phyloP scores from a whole-genome alignment of 2,329 filamentous ascomycete genomes.

The Pestalotiopsis fici region DNA sequence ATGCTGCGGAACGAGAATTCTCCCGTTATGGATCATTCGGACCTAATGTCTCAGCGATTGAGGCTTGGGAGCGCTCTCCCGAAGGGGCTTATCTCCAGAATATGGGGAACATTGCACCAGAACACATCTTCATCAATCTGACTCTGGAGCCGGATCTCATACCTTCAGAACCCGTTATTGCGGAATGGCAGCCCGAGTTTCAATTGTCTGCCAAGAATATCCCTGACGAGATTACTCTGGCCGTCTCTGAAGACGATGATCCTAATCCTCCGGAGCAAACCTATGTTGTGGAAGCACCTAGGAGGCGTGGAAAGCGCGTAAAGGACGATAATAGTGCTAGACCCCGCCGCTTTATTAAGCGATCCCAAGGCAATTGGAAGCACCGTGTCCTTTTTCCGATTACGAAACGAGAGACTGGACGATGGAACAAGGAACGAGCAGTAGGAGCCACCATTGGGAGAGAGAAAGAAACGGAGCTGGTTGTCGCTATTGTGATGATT shows the following conservation, averaged over 20 bases:
- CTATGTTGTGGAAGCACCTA: slow-evolving; percentile 1
- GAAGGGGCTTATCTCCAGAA: slow-evolving; percentile 33
- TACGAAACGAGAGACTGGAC: slow-evolving; percentile 26
- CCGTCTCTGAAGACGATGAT: slow-evolving; percentile 29
- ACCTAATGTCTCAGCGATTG: slow-evolving; percentile 35
- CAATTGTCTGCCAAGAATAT: slow-evolving; percentile 42
- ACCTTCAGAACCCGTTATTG: slow-evolving; percentile 23
- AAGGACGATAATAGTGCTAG: background rate
- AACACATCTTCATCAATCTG: slow-evolving; percentile 41
- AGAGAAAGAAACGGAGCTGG: slow-evolving; percentile 47
- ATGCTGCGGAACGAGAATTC: slow-evolving; percentile 15
- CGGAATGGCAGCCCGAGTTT: slow-evolving; percentile 38
- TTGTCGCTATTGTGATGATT: slow-evolving; percentile 60
- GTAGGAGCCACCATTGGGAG: slow-evolving; percentile 33
- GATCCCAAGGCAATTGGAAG: slow-evolving; percentile 20
- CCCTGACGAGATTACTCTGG: slow-evolving; percentile 38
- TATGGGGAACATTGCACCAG: slow-evolving; percentile 32
- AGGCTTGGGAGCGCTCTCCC: slow-evolving; percentile 46
- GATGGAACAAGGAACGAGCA: slow-evolving; percentile 32
- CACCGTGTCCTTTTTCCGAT: slow-evolving; percentile 27
- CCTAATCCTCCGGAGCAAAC: background rate
- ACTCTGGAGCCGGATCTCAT: slow-evolving; percentile 20
- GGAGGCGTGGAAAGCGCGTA: background rate
- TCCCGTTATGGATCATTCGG: slow-evolving; percentile 27
- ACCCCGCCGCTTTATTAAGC: slow-evolving; percentile 15